phyloP scores from a whole-genome alignment of 2,329 filamentous ascomycete species.

The Calonectria fujianensis region DNA sequence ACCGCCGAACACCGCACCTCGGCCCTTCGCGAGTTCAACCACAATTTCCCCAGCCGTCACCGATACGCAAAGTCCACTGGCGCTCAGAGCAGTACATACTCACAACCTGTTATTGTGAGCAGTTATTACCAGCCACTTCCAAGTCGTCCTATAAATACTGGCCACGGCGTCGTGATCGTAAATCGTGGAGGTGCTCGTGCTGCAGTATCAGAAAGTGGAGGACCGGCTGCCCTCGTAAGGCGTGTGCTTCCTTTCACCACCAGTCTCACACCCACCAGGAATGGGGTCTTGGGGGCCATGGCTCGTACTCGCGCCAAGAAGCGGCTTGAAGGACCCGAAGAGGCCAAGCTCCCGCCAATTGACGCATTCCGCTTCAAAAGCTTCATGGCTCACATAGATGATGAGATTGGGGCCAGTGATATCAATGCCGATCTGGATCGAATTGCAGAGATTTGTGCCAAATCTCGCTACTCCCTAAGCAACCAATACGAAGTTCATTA shows the following conservation, averaged over 20 bases:
- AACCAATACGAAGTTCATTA: slow-evolving; percentile 82
- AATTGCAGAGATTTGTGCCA: slow-evolving; percentile 80
- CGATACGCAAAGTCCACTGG: slow-evolving; percentile 74
- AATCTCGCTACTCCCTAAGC: slow-evolving; percentile 78
- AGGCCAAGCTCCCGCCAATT: slow-evolving; percentile 74
- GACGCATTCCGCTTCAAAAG: slow-evolving; percentile 80
- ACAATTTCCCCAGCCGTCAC: slow-evolving; percentile 73
- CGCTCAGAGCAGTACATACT: slow-evolving; percentile 75
- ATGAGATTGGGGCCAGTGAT: slow-evolving; percentile 64
- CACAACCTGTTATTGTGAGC: slow-evolving; percentile 79
- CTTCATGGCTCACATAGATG: slow-evolving; percentile 75
- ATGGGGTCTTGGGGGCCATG: slow-evolving; percentile 66
- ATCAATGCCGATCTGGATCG: slow-evolving; percentile 77
- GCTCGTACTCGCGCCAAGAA: slow-evolving; percentile 65
- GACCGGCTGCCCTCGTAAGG: slow-evolving; percentile 55
- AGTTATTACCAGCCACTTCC: slow-evolving; percentile 74
- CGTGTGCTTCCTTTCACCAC: slow-evolving; percentile 60
- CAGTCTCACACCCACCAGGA: slow-evolving; percentile 58
- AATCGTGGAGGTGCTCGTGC: slow-evolving; percentile 55
- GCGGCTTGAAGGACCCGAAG: slow-evolving; percentile 54
- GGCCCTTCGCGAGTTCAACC: slow-evolving; percentile 76
- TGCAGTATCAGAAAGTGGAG: slow-evolving; percentile 54
- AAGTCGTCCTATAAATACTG: slow-evolving; percentile 57
- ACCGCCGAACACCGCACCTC: slow-evolving; percentile 75
- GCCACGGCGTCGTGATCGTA: slow-evolving; percentile 56